Base-by-base conservation (phyloP, 2,329 filamentous ascomycete species). In the Pseudopithomyces maydicus region DNA sequence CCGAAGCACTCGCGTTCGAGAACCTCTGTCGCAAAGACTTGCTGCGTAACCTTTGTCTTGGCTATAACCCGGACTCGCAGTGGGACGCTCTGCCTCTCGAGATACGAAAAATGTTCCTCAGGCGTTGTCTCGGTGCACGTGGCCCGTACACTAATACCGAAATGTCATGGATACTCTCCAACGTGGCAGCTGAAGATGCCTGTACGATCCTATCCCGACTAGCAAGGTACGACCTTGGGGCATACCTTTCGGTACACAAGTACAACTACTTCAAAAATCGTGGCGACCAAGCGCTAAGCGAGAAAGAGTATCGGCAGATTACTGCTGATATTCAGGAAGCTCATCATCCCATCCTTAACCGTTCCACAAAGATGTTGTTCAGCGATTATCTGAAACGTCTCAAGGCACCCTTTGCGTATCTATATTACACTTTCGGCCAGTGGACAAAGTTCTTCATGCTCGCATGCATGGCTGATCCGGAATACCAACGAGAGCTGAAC, bases 401-500 rank as follows among this genome's bases (percentile, higher is more conserved):
- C 19, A 67, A 69, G 45, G 63, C 71, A 8, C 75, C 78, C 0
- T 58, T 80, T 22, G 72, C 72, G 19, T 77, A 74, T 20, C 29
- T 77, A 1, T 82, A 82, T 58, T 79, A 82, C 52, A 69, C 68
- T 3, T 39, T 79, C 1, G 79, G 80, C 1, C 69, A 74, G 2
- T 72, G 75, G 53, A 68, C 80, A 57, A 84, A 84, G 52, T 82
- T 83, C 61, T 70, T 81, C 33, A 70, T 81, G 7, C 76, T 83
- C 42, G 79, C 82, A 11, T 71, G 81, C 19, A 77, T 84, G 59
- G 82, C 82, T 2, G 82, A 84, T 61, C 77, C 80, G 0, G 82
- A 84, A 59, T 82, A 80, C 57, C 79, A 83, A 59, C 72, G 81
- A 57, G 82, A 84, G 53, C 72, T 84, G 44, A 75, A 79, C 55